These are phyloP conservation scores for Trypethelium eluteriae DNA, from an alignment of 495 filamentous ascomycete genomes.

Conservation along the genomic window DNA sequence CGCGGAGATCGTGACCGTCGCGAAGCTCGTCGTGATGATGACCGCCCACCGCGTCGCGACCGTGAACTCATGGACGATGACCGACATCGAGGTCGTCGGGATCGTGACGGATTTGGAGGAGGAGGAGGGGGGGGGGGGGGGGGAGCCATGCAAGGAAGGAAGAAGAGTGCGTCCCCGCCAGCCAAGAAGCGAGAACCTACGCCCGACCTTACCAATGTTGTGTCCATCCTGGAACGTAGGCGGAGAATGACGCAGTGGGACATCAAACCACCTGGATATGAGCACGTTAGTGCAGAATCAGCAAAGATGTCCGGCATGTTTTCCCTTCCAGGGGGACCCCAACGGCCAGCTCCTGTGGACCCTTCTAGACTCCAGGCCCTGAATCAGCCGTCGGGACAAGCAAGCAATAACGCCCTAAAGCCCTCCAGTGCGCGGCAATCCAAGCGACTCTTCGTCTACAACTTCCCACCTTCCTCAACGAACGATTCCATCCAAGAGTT, in stretches of 20 bases:
- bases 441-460: constrained; percentile 81
- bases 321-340: constrained; percentile 87
- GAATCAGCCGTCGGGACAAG: constrained; percentile 68
- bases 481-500: constrained; percentile 70
- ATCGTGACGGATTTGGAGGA: constrained; percentile 33
- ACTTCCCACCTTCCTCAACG: constrained; percentile 60
- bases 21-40: constrained; percentile 49
- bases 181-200: constrained; percentile 90
- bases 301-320: constrained; percentile 99
- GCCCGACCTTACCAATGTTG: constrained; percentile 81
- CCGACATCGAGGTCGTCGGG: constrained; percentile 44
- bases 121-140: constrained; percentile 19
- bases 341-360: constrained; percentile 86
- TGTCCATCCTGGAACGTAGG: constrained; percentile 70
- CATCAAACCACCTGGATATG: constrained; percentile 96
- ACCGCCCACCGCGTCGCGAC: constrained; percentile 53
- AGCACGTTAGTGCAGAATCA: constrained; percentile 97
- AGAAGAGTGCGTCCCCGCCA: constrained; percentile 61
- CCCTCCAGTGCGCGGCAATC: constrained; percentile 87
- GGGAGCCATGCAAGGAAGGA: constrained; percentile 47
- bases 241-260: constrained; percentile 97
- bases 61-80: constrained; percentile 60
- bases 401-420: constrained; percentile 72
- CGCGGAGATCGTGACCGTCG: constrained; percentile 58
- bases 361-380: constrained; percentile 90